Evolutionary conservation across 2,329 filamentous ascomycete genomes (phyloP).

Genomic region (Fonsecaea nubica): DNA sequence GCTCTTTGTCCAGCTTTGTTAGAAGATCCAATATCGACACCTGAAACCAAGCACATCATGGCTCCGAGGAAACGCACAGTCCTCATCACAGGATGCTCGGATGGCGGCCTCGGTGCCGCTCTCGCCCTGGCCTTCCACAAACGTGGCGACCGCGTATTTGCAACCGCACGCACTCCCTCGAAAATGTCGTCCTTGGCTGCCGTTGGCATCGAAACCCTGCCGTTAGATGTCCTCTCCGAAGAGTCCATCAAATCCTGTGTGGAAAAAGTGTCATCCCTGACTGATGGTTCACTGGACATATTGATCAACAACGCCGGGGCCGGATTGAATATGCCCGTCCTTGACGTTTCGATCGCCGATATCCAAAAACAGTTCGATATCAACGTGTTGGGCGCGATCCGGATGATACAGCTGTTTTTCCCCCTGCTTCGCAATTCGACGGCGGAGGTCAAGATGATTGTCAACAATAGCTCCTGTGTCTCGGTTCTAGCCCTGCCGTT

Average conservation of each 20-base stretch:
- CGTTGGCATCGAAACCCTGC: conserved; percentile 41
- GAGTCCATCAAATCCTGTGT: conserved; percentile 43
- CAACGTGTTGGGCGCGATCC: conserved; percentile 51
- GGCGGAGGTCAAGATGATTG: conserved; percentile 40
- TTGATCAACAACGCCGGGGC: conserved; percentile 55
- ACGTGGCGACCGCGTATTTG: conserved; percentile 61
- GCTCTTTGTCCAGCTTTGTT: background rate
- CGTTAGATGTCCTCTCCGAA: conserved; percentile 45
- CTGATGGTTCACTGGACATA: conserved; percentile 43
- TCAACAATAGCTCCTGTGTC: conserved; percentile 42
- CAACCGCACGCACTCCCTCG: conserved; percentile 50
- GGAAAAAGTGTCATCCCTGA: conserved; percentile 30
- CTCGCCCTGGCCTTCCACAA: conserved; percentile 64
- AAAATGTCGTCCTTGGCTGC: conserved; percentile 42
- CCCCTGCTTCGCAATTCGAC: conserved; percentile 38
- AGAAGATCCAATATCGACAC: background rate
- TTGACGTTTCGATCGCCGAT: conserved; percentile 46
- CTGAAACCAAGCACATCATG: background rate
- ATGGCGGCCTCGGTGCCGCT: conserved; percentile 65
- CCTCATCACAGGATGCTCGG: conserved; percentile 51
- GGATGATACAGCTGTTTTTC: conserved; percentile 45
- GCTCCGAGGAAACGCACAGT: conserved; percentile 21
- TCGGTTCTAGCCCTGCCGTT: conserved; percentile 42
- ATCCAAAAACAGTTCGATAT: conserved; percentile 47
- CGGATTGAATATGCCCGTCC: conserved; percentile 45